phyloP scores from a whole-genome alignment of 2,329 filamentous ascomycete genomes.

The Aspergillus chevalieri region DNA sequence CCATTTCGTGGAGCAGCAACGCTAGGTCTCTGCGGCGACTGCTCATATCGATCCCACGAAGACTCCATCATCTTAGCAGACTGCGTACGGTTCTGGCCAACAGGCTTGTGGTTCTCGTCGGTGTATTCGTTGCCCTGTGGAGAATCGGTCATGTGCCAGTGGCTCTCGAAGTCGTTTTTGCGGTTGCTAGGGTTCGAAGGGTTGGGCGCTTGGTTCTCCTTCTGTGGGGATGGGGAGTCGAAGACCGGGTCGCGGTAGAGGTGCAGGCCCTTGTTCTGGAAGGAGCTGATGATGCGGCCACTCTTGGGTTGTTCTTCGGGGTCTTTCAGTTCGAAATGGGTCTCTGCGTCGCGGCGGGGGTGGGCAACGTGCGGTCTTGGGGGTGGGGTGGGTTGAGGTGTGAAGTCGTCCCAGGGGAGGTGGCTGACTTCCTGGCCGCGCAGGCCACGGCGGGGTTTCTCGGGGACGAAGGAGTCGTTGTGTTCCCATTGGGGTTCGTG shows the following conservation, averaged over 20 bases:
- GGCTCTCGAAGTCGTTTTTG: constrained; percentile 67
- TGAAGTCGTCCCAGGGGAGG: constrained; percentile 68
- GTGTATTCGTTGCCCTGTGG: constrained; percentile 26
- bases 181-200: constrained; percentile 58
- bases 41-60: constrained; percentile 42
- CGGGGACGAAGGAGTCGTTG: constrained; percentile 77
- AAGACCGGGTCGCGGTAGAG: constrained; percentile 73
- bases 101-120: constrained; percentile 36
- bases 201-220: constrained; percentile 46
- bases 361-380: constrained; percentile 56
- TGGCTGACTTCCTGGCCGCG: constrained; percentile 67
- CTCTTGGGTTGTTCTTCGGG: constrained; percentile 52
- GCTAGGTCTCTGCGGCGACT: constrained; percentile 27
- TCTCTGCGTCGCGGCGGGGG: constrained; percentile 70
- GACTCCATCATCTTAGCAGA: constrained; percentile 68
- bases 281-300: constrained; percentile 39
- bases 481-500: constrained; percentile 78
- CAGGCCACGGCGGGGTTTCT: constrained; percentile 62
- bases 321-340: constrained; percentile 80
- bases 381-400: constrained; percentile 38
- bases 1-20: constrained; percentile 19
- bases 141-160: constrained; percentile 69
- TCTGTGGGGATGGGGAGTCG: constrained; percentile 43
- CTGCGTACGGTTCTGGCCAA: constrained; percentile 59
- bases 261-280: constrained; percentile 60